Evolutionary conservation across 2,329 filamentous ascomycete genomes (phyloP).

Genomic region (Boeremia lycopersici): DNA sequence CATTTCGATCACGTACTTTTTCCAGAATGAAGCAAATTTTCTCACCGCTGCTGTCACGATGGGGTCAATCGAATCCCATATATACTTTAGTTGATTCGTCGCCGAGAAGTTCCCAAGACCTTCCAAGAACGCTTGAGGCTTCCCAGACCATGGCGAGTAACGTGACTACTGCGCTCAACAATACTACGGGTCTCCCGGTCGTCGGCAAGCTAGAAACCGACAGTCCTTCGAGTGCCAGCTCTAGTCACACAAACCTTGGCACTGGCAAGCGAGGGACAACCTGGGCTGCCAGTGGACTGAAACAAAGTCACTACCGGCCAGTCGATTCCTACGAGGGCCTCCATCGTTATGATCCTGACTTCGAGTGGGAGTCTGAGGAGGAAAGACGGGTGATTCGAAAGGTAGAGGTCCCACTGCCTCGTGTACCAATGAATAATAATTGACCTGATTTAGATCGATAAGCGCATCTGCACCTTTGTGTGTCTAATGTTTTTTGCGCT

Average conservation of each 20-base stretch:
- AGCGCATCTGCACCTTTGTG: slow-evolving; percentile 57
- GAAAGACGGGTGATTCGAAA: slow-evolving; percentile 62
- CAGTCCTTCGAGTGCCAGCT: slow-evolving; percentile 25
- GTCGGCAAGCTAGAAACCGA: slow-evolving; percentile 29
- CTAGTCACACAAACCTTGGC: slow-evolving; percentile 22
- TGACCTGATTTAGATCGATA: slow-evolving; percentile 52
- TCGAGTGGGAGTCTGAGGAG: slow-evolving; percentile 62
- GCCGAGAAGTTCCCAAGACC: slow-evolving; percentile 13
- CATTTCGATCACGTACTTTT: neutral
- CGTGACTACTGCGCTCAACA: slow-evolving; percentile 6
- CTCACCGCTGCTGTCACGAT: neutral
- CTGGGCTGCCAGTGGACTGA: slow-evolving; percentile 46
- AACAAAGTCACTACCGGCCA: slow-evolving; percentile 53
- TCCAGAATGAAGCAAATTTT: slow-evolving; percentile 5
- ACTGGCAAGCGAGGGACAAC: slow-evolving; percentile 31
- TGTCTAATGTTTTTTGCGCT: slow-evolving; percentile 56
- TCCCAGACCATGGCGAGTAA: slow-evolving; percentile 7
- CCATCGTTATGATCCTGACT: slow-evolving; percentile 64
- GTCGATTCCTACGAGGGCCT: slow-evolving; percentile 64
- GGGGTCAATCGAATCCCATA: slow-evolving; percentile 7
- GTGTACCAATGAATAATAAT: neutral
- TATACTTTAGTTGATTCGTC: slow-evolving; percentile 7
- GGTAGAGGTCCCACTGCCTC: slow-evolving; percentile 40
- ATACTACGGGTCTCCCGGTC: slow-evolving; percentile 10
- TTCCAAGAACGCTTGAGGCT: slow-evolving; percentile 8